A percentile compares a stretch with the other conserved stretches of the same genome.
Conservation (phyloP, 2,329 filamentous ascomycete species). For the Metarhizium guizhouense region DNA sequence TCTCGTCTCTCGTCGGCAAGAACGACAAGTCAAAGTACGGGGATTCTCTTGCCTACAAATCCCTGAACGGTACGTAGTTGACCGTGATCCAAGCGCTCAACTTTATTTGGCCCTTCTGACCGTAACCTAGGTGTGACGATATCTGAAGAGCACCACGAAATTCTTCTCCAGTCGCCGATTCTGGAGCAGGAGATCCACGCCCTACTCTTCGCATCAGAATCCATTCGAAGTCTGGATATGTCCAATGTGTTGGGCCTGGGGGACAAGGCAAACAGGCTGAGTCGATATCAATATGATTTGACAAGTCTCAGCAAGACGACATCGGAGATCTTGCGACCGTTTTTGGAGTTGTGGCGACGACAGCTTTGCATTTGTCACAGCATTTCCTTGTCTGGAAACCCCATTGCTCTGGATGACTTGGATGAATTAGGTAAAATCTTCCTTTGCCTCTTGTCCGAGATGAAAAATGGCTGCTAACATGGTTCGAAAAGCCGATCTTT, state of each 20-base stretch:
- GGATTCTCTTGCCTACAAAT: slow-evolving; percentile 41
- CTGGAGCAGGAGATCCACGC: slow-evolving; percentile 49
- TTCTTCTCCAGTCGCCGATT: slow-evolving; percentile 39
- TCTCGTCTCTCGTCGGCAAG: slow-evolving; percentile 29
- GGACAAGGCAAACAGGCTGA: slow-evolving; percentile 11
- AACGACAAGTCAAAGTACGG: slow-evolving; percentile 36
- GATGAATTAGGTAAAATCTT: slow-evolving; percentile 35
- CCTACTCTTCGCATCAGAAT: slow-evolving; percentile 45
- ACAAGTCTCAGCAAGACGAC: slow-evolving; percentile 16
- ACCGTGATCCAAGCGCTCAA: no score
- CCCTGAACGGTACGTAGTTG: slow-evolving; percentile 35
- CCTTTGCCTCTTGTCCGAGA: not conserved
- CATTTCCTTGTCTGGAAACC: slow-evolving; percentile 40
- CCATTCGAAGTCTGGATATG: slow-evolving; percentile 44
- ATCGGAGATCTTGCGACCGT: slow-evolving; percentile 36
- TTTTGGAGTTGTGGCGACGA: slow-evolving; percentile 40
- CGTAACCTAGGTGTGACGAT: slow-evolving; percentile 32
- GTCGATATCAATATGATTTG: slow-evolving; percentile 15
- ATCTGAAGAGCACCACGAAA: slow-evolving; percentile 37
- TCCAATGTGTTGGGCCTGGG: slow-evolving; percentile 30
- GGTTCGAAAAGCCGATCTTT: slow-evolving; percentile 17
- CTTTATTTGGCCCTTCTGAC: not conserved
- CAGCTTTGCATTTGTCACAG: slow-evolving; percentile 40
- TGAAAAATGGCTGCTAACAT: slow-evolving; percentile 6
- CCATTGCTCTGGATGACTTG: slow-evolving; percentile 35